Percentiles rank a stretch among this genome's conserved stretches.
Evolutionary conservation across 2,329 filamentous ascomycete genomes (phyloP).

Genomic region (Venturia pyrina): DNA sequence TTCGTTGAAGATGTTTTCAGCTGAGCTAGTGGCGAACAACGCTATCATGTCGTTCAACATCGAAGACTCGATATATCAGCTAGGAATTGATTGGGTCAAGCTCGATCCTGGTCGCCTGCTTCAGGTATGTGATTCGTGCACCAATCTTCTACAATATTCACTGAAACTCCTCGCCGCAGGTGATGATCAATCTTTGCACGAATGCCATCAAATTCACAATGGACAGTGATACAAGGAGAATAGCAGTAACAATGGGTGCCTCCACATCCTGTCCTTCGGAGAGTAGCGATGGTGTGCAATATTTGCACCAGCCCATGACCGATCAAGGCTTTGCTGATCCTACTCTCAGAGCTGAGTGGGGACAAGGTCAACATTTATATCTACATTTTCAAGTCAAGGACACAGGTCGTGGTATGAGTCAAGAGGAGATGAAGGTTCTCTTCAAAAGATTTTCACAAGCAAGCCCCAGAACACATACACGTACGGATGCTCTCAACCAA

Average conservation of each 20-base stretch:
- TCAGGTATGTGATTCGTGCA: slow-evolving; percentile 11
- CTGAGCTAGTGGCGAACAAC: slow-evolving; percentile 22
- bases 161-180: slow-evolving; percentile 34
- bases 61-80: slow-evolving; percentile 19
- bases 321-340: slow-evolving; percentile 36
- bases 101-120: slow-evolving; percentile 13
- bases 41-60: slow-evolving; percentile 20
- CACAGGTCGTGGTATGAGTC: slow-evolving; percentile 53
- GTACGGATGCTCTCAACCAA: not conserved
- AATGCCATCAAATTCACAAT: slow-evolving; percentile 62
- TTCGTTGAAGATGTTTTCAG: slow-evolving; percentile 25
- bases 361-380: slow-evolving; percentile 42
- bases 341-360: slow-evolving; percentile 46
- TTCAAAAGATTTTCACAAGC: slow-evolving; percentile 63
- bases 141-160: not conserved
- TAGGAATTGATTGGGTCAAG: slow-evolving; percentile 14
- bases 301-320: slow-evolving; percentile 16
- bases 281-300: slow-evolving; percentile 1
- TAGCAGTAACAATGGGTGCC: slow-evolving; percentile 45
- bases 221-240: slow-evolving; percentile 39
- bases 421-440: slow-evolving; percentile 44
- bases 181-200: slow-evolving; percentile 57
- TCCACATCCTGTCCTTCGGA: slow-evolving; percentile 36
- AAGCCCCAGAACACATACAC: slow-evolving; percentile 48
- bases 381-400: slow-evolving; percentile 55